Percentiles rank a stretch among this genome's conserved stretches.
Evolutionary conservation across 1,284 basidiomycete species (phyloP).

Genomic region (Austroboletus olivaceoglutinosus): DNA sequence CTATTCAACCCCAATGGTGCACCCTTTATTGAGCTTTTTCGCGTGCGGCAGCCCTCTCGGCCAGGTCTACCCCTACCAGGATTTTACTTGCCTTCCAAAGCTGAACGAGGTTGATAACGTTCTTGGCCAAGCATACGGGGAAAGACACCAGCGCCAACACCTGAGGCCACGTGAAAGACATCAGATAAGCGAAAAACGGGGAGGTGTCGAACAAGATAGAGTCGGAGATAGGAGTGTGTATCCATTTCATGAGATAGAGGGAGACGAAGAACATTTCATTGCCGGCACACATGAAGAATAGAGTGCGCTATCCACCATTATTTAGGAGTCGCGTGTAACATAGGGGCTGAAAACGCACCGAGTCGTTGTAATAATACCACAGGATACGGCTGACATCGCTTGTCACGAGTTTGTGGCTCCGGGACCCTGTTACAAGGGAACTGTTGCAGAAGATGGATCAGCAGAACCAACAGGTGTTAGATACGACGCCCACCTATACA

Average conservation of each 20-base stretch:
- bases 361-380: slow-evolving; percentile 92
- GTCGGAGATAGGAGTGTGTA: slow-evolving; percentile 56
- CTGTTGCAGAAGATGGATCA: slow-evolving; percentile 42
- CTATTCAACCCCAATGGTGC: neutral
- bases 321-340: slow-evolving; percentile 5
- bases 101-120: slow-evolving; percentile 94
- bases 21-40: slow-evolving; percentile 37
- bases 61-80: slow-evolving; percentile 85
- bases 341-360: slow-evolving; percentile 43
- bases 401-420: slow-evolving; percentile 89
- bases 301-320: slow-evolving; percentile 56
- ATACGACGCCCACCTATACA: slow-evolving; percentile 80
- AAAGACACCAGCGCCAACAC: slow-evolving; percentile 65
- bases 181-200: slow-evolving; percentile 11
- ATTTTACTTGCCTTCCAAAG: slow-evolving; percentile 99
- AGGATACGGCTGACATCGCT: slow-evolving; percentile 91
- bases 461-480: neutral
- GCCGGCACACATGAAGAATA: slow-evolving; percentile 94
- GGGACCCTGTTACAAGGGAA: slow-evolving; percentile 89
- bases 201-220: slow-evolving; percentile 28
- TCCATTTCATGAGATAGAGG: slow-evolving; percentile 93
- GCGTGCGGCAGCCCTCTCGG: slow-evolving; percentile 73
- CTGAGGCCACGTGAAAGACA: slow-evolving; percentile 76
- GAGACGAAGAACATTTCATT: slow-evolving; percentile 98
- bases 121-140: slow-evolving; percentile 82